Conservation (phyloP, 1,284 basidiomycete species). For the Leccinum cinnamomeum region DNA sequence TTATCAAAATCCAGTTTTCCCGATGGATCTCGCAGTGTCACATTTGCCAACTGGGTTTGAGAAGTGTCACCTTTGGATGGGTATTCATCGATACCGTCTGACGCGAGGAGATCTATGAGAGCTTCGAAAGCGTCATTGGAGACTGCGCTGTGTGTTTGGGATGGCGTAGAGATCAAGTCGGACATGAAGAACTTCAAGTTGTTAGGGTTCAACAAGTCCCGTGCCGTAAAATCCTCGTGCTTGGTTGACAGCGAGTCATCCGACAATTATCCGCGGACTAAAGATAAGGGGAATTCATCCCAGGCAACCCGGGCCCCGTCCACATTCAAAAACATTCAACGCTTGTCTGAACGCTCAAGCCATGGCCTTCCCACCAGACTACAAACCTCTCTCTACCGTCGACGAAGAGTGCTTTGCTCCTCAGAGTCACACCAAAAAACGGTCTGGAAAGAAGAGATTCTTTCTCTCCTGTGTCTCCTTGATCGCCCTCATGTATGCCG, state of each 20-base stretch:
- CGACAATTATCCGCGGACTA: not conserved
- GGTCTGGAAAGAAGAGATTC: conserved; percentile 19
- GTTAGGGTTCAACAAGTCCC: not conserved
- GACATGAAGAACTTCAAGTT: conserved; percentile 17
- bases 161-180: conserved; percentile 27
- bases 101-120: conserved; percentile 36
- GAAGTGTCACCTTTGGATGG: not conserved
- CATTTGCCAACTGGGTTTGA: conserved; percentile 6
- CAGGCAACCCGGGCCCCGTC: not conserved
- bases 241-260: no score
- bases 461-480: conserved; percentile 16
- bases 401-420: conserved; percentile 11
- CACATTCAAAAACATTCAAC: not conserved
- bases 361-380: conserved; percentile 28
- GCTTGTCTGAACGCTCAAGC: not conserved
- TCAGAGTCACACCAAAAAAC: not conserved
- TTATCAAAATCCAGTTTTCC: conserved; percentile 35
- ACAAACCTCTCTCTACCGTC: conserved; percentile 24
- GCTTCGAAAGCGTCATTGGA: conserved; percentile 34
- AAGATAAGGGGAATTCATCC: not conserved
- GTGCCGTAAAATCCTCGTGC: conserved; percentile 12
- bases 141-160: conserved; percentile 24
- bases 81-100: conserved; percentile 29
- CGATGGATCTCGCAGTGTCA: conserved; percentile 27
- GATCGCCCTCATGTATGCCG: conserved; percentile 18